phyloP scores from a whole-genome alignment of 2,329 filamentous ascomycete species.

The Botrytis tulipae region DNA sequence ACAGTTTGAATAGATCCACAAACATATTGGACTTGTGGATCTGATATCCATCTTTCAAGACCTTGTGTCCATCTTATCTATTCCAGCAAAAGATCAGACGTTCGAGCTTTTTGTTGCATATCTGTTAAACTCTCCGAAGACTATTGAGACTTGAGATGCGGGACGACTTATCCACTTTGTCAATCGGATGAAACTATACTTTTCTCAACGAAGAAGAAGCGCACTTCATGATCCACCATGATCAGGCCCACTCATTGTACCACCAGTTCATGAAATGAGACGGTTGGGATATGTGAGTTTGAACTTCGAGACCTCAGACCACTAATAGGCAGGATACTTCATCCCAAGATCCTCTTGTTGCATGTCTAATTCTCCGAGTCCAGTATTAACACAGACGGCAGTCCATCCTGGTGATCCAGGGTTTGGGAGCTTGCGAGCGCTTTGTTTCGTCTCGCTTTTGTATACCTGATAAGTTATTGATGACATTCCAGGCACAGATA shows the following conservation, averaged over 20 bases:
- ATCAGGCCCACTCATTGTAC: neutral
- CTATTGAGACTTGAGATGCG: neutral
- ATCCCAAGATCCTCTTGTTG: conserved; percentile 6
- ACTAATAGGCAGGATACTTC: neutral
- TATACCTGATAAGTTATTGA: neutral
- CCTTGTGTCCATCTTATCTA: neutral
- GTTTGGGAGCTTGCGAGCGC: neutral
- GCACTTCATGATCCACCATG: neutral
- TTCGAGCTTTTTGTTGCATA: neutral
- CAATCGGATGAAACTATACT: neutral
- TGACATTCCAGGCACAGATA: neutral
- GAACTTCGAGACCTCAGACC: neutral
- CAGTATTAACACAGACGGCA: neutral
- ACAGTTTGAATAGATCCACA: neutral
- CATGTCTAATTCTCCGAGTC: conserved; percentile 19
- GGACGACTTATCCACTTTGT: neutral
- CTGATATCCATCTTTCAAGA: neutral
- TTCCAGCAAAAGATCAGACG: neutral
- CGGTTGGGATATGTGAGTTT: neutral
- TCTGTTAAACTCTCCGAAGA: neutral
- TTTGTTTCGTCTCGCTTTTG: neutral
- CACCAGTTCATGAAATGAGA: neutral
- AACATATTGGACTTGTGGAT: neutral
- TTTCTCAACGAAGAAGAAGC: neutral
- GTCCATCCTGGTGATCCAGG: neutral